phyloP scores from a whole-genome alignment of 495 filamentous ascomycete genomes.

The Mycothermus thermophilus region DNA sequence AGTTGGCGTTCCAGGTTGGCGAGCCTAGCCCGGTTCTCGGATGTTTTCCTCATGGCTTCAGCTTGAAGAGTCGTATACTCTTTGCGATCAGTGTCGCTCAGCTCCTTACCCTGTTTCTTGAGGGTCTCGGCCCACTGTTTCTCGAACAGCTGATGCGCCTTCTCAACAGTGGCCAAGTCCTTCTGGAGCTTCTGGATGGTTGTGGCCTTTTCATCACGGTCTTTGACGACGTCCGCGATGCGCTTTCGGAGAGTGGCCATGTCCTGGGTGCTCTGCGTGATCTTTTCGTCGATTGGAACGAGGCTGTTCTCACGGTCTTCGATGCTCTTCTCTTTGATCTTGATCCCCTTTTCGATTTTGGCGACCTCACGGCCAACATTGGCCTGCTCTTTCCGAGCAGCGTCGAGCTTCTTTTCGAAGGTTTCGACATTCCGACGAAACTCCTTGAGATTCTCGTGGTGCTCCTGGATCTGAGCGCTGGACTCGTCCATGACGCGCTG shows the following conservation, averaged over 20 bases:
- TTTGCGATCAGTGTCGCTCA: conserved; percentile 75
- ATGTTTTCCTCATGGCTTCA: conserved; percentile 74
- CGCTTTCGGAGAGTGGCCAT: conserved; percentile 50
- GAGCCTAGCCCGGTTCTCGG: conserved; percentile 66
- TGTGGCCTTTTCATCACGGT: conserved; percentile 53
- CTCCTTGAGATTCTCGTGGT: conserved; percentile 94
- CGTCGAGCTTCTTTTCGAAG: conserved; percentile 67
- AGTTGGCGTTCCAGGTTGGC: conserved; percentile 71
- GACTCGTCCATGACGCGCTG: conserved; percentile 87
- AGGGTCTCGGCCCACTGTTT: conserved; percentile 67
- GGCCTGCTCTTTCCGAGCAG: conserved; percentile 75
- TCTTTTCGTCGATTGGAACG: conserved; percentile 85
- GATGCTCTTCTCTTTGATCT: conserved; percentile 73
- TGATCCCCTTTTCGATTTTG: conserved; percentile 71
- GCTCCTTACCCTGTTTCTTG: conserved; percentile 71
- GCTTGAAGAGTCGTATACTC: conserved; percentile 78
- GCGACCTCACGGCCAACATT: conserved; percentile 63
- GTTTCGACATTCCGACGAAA: conserved; percentile 76
- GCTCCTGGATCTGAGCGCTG: conserved; percentile 75
- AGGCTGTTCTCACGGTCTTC: conserved; percentile 74
- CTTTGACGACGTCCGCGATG: conserved; percentile 57
- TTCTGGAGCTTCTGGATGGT: conserved; percentile 60
- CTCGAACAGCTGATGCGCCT: conserved; percentile 82
- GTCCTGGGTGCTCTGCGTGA: conserved; percentile 62
- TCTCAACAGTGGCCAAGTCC: conserved; percentile 69